Percentiles rank a stretch among this genome's conserved stretches.
These are phyloP conservation scores for Plectosphaerella cucumerina DNA, from an alignment of 2,329 filamentous ascomycete species.

Conservation along the genomic window DNA sequence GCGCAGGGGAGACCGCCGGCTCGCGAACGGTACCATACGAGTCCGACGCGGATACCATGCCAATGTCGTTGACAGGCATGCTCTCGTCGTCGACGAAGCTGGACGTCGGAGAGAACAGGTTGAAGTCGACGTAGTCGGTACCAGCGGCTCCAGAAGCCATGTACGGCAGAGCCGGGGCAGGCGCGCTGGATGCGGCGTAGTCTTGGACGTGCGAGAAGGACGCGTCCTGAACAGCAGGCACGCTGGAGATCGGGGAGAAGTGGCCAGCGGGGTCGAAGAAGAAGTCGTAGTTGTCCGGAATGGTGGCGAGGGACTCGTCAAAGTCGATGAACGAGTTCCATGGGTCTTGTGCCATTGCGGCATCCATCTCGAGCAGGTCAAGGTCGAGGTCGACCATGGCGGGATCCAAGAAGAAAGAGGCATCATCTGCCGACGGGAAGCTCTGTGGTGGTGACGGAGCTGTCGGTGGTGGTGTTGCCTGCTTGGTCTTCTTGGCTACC, in stretches of 20 bases:
- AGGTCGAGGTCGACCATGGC: conserved; percentile 12
- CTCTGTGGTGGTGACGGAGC: conserved; percentile 5
- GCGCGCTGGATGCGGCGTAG: conserved; percentile 1
- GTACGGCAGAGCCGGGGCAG: conserved; percentile 31
- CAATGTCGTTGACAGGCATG: conserved; percentile 24
- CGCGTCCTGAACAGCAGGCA: conserved; percentile 23
- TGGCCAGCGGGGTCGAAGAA: conserved; percentile 37
- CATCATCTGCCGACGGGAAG: conserved; percentile 2
- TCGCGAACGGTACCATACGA: neutral
- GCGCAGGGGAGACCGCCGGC: neutral
- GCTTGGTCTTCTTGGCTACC: conserved; percentile 36
- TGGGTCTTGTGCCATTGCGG: conserved; percentile 18
- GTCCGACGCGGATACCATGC: neutral
- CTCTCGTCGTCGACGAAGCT: conserved; percentile 45
- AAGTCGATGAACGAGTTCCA: conserved; percentile 46
- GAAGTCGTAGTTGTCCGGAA: conserved; percentile 39
- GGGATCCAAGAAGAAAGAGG: conserved; percentile 14
- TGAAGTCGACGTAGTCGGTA: conserved; percentile 50
- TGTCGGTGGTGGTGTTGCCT: conserved; percentile 16
- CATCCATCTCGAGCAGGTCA: conserved; percentile 10
- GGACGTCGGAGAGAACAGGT: conserved; percentile 48
- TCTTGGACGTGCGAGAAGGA: conserved; percentile 15
- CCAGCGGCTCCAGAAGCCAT: conserved; percentile 28
- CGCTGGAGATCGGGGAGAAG: conserved; percentile 31
- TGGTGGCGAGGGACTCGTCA: conserved; percentile 26